A percentile compares a stretch with the other conserved stretches of the same genome.
phyloP scores from a whole-genome alignment of 2,329 filamentous ascomycete genomes.

The Penicillium sp. region DNA sequence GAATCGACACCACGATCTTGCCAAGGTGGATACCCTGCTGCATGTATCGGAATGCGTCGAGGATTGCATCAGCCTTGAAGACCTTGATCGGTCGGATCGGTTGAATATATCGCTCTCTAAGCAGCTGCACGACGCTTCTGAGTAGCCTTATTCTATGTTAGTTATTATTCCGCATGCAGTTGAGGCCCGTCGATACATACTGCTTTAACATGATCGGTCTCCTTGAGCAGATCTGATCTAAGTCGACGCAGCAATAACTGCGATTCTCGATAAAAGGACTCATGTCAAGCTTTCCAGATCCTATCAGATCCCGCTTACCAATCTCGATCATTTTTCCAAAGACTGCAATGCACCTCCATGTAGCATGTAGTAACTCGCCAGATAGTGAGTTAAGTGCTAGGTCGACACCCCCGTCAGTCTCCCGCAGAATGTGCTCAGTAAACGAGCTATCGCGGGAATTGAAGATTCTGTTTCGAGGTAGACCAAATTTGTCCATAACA shows the following conservation, averaged over 20 bases:
- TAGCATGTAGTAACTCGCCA: slow-evolving; percentile 28
- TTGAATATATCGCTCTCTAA: slow-evolving; percentile 8
- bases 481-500: slow-evolving; percentile 20
- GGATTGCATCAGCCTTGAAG: slow-evolving; percentile 28
- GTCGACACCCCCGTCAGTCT: slow-evolving; percentile 25
- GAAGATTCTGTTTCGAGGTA: slow-evolving; percentile 25
- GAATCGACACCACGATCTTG: slow-evolving; percentile 40
- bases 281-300: slow-evolving; percentile 24
- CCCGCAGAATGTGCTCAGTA: slow-evolving; percentile 12
- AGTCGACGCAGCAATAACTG: slow-evolving; percentile 24
- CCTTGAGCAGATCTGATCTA: slow-evolving; percentile 16
- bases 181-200: not conserved
- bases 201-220: slow-evolving; percentile 4
- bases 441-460: slow-evolving; percentile 23
- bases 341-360: slow-evolving; percentile 32
- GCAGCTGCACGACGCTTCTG: not conserved
- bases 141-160: not conserved
- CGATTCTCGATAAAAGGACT: slow-evolving; percentile 23
- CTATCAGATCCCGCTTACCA: slow-evolving; percentile 28
- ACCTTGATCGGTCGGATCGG: slow-evolving; percentile 23
- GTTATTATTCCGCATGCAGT: not conserved
- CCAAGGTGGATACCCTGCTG: slow-evolving; percentile 47
- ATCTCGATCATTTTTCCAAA: slow-evolving; percentile 32
- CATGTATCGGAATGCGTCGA: slow-evolving; percentile 46
- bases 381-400: slow-evolving; percentile 30